phyloP scores from a whole-genome alignment of 1,284 basidiomycete genomes.

The Sutorius eximius region DNA sequence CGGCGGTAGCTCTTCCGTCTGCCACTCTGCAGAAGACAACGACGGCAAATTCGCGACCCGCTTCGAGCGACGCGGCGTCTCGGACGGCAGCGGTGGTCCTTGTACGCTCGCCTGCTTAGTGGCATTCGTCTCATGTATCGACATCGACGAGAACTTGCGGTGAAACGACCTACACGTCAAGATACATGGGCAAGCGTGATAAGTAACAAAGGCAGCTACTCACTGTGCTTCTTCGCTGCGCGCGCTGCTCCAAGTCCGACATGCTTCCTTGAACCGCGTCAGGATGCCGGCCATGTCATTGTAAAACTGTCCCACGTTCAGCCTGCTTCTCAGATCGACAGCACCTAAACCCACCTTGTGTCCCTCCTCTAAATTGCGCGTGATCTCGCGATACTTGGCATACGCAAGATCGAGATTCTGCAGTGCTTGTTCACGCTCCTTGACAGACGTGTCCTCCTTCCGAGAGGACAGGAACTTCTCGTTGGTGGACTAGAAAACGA shows the following conservation, averaged over 20 bases:
- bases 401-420: constrained; percentile 89
- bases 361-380: constrained; percentile 85
- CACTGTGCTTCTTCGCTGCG: constrained; percentile 62
- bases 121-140: constrained; percentile 30
- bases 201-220: not conserved
- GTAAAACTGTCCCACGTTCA: constrained; percentile 64
- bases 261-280: constrained; percentile 71
- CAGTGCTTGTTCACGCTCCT: constrained; percentile 81
- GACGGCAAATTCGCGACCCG: constrained; percentile 42
- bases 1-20: constrained; percentile 38
- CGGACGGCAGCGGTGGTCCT: constrained; percentile 2
- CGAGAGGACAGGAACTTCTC: constrained; percentile 78
- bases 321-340: not conserved
- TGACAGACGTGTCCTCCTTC: constrained; percentile 75
- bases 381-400: constrained; percentile 87
- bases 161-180: constrained; percentile 38
- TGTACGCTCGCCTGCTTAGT: constrained; percentile 2
- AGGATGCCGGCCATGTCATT: constrained; percentile 75
- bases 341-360: constrained; percentile 56
- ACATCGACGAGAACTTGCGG: constrained; percentile 41
- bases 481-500: constrained; percentile 58
- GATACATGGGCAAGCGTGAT: not conserved
- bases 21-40: constrained; percentile 50
- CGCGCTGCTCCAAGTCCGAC: constrained; percentile 71
- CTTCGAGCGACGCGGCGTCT: constrained; percentile 20